Evolutionary conservation across 2,329 filamentous ascomycete species (phyloP), one percentile per base, ranked within the genome.

Genomic region (Aspergillus piperis): DNA sequence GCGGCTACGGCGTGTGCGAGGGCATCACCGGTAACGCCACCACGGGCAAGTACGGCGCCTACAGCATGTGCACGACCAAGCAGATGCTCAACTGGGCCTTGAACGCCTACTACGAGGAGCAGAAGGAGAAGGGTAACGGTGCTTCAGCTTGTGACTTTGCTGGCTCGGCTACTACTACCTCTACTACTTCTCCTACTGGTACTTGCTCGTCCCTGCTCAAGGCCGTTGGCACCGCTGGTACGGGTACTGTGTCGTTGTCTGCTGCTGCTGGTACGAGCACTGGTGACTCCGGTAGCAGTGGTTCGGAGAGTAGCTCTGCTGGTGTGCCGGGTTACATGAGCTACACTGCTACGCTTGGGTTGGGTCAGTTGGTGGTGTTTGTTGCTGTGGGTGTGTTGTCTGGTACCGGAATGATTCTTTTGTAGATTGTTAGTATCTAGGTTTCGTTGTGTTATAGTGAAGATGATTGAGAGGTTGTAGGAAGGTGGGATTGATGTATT

Each of bases 41-140:
- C 42, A 71, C 66, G 6, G 79, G 79, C 44, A 62, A 66, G 1
- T 81, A 80, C 58, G 79, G 79, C 41, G 76, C 77, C 6, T 81
- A 80, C 67, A 74, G 73, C 64, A 78, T 78, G 69, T 80, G 78
- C 70, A 73, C 68, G 41, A 61, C 72, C 54, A 68, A 70, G 51
- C 73, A 80, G 62, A 70, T 78, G 62, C 75, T 81, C 54, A 77
- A 76, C 21, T 80, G 72, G 64, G 78, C 73, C 44, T 71, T 80
- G 61, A 74, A 81, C 67, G 66, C 66, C 39, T 81, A 80, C 70
- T 81, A 78, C 66, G 60, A 75, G 57, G 63, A 73, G 59, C 76
- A 80, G 65, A 56, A 58, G 21, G 63, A 64, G 4, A 68, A 70
- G 59, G 71, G 74, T 50, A 73, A 75, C 44, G 71, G 68, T 41